These are phyloP conservation scores for Dothistroma pini DNA, from an alignment of 2,329 filamentous ascomycete genomes.

Conservation along the genomic window DNA sequence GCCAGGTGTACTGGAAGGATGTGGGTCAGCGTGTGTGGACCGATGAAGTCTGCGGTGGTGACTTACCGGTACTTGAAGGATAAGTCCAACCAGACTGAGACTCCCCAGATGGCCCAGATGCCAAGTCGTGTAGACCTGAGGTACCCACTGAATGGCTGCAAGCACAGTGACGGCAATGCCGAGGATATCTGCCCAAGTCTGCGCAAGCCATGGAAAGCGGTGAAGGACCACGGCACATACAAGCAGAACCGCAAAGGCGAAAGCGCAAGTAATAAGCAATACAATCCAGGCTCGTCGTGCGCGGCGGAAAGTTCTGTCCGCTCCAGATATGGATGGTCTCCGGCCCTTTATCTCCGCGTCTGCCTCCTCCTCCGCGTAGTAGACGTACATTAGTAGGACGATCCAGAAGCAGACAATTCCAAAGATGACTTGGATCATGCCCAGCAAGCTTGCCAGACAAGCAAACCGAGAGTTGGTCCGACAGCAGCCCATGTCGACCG, in stretches of 20 bases:
- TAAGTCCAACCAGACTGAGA: slow-evolving; percentile 94
- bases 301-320: slow-evolving; percentile 29
- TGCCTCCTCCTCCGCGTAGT: slow-evolving; percentile 31
- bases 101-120: slow-evolving; percentile 79
- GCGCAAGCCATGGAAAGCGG: slow-evolving; percentile 59
- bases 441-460: slow-evolving; percentile 75
- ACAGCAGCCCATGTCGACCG: slow-evolving; percentile 78
- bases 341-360: slow-evolving; percentile 28
- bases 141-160: slow-evolving; percentile 82
- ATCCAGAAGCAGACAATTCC: slow-evolving; percentile 81
- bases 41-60: neutral
- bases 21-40: slow-evolving; percentile 9
- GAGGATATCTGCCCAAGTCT: slow-evolving; percentile 75
- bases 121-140: slow-evolving; percentile 88
- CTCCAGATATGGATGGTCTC: slow-evolving; percentile 25
- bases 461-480: slow-evolving; percentile 73
- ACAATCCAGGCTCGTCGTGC: slow-evolving; percentile 28
- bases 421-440: slow-evolving; percentile 81
- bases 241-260: slow-evolving; percentile 68
- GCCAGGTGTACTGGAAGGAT: slow-evolving; percentile 31
- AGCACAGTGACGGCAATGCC: slow-evolving; percentile 73
- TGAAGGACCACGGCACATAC: slow-evolving; percentile 61
- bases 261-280: slow-evolving; percentile 66
- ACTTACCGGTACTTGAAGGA: slow-evolving; percentile 87
- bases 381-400: slow-evolving; percentile 71